A percentile compares a stretch with the other conserved stretches of the same genome.
Conservation (phyloP, 2,329 filamentous ascomycete genomes). For the Fusarium longipes region DNA sequence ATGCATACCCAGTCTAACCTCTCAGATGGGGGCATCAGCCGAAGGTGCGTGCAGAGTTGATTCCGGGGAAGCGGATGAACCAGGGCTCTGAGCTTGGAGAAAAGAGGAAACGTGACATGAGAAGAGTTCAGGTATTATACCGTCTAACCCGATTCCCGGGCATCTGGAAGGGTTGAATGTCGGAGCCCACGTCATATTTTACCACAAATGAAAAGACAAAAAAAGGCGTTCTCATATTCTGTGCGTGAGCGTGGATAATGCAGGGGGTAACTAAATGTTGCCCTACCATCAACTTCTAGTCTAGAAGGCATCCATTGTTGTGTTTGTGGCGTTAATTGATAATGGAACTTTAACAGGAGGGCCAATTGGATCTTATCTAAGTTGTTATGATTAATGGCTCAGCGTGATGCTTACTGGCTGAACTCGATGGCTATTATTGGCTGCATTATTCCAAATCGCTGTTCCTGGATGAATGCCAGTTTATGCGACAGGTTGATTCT, state of each 20-base stretch:
- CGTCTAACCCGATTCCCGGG: slow-evolving; percentile 7
- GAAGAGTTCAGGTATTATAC: neutral
- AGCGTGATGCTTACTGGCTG: slow-evolving; percentile 28
- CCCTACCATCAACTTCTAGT: neutral
- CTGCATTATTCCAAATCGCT: neutral
- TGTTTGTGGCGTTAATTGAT: slow-evolving; percentile 27
- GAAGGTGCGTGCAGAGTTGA: neutral
- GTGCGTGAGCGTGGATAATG: neutral
- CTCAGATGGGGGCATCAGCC: slow-evolving; percentile 4
- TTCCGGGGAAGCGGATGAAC: slow-evolving; percentile 29
- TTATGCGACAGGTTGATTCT: neutral
- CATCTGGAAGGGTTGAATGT: neutral
- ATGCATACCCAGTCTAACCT: slow-evolving; percentile 10
- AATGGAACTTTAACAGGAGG: neutral
- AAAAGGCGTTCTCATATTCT: neutral
- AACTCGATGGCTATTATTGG: slow-evolving; percentile 15
- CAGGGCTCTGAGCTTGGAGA: slow-evolving; percentile 8
- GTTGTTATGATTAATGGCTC: slow-evolving; percentile 41
- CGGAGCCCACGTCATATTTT: neutral
- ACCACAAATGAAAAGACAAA: neutral
- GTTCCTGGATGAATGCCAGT: slow-evolving; percentile 11
- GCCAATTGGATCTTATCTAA: slow-evolving; percentile 40
- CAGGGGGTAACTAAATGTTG: neutral
- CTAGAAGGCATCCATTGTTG: neutral
- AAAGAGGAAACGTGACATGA: slow-evolving; percentile 1